phyloP scores from a whole-genome alignment of 2,329 filamentous ascomycete genomes.

The Rutstroemia sydowiana region DNA sequence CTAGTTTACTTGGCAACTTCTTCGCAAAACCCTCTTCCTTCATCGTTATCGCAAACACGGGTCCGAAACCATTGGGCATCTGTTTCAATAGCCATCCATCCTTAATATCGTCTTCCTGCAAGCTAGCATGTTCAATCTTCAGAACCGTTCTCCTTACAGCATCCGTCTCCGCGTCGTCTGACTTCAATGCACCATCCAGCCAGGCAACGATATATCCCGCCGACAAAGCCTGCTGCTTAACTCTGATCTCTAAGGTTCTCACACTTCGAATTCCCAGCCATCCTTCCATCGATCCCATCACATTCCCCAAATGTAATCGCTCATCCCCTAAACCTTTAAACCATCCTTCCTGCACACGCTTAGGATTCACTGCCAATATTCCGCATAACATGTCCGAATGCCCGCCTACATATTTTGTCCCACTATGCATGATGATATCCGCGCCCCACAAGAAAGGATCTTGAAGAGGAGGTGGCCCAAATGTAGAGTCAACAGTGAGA shows the following conservation, averaged over 20 bases:
- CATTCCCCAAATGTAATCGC: constrained; percentile 68
- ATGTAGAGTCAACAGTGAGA: constrained; percentile 83
- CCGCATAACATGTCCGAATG: constrained; percentile 93
- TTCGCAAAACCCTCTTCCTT: constrained; percentile 54
- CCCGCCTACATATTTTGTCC: constrained; percentile 93
- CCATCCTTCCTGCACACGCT: constrained; percentile 46
- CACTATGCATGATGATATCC: constrained; percentile 85
- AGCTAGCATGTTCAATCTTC: constrained; percentile 66
- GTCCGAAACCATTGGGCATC: constrained; percentile 86
- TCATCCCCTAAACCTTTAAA: constrained; percentile 49
- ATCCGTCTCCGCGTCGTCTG: constrained; percentile 16
- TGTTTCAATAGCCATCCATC: constrained; percentile 70
- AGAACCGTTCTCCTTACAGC: constrained; percentile 48
- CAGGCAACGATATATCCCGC: constrained; percentile 64
- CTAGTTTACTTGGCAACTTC: constrained; percentile 67
- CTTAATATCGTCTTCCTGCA: constrained; percentile 58
- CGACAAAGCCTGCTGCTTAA: constrained; percentile 67
- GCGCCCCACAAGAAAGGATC: constrained; percentile 78
- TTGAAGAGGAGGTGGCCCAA: constrained; percentile 82
- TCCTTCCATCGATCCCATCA: constrained; percentile 83
- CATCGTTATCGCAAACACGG: constrained; percentile 74
- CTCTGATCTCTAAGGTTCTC: constrained; percentile 76
- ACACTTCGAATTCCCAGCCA: constrained; percentile 87
- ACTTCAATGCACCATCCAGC: constrained; percentile 40
- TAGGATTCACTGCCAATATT: constrained; percentile 59